Percentiles rank a stretch among this genome's conserved stretches.
Evolutionary conservation across 768 basidiomycete species (phyloP).

Genomic region (Boletus edulis): DNA sequence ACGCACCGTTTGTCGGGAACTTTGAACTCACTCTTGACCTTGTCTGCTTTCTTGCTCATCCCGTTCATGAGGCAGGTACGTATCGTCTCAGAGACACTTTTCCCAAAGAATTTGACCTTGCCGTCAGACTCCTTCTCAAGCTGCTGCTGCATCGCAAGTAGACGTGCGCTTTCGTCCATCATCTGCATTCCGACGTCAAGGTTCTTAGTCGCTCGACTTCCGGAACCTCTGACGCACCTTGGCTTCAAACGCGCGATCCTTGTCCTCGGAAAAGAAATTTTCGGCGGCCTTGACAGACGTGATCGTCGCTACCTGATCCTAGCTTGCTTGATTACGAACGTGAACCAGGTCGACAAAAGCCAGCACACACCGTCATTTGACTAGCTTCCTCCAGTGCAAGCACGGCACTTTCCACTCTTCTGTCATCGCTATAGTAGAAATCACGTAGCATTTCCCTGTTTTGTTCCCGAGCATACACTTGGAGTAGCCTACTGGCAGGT

Average conservation of each 20-base stretch:
- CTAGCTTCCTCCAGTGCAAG: slow-evolving; percentile 82
- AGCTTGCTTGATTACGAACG: slow-evolving; percentile 2
- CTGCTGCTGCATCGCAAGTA: slow-evolving; percentile 81
- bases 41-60: slow-evolving; percentile 86
- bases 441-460: slow-evolving; percentile 90
- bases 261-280: slow-evolving; percentile 94
- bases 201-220: fast-evolving
- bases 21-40: slow-evolving; percentile 84
- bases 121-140: slow-evolving; percentile 84
- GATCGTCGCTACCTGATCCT: slow-evolving; percentile 77
- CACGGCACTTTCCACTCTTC: slow-evolving; percentile 90
- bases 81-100: slow-evolving; percentile 87
- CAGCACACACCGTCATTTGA: slow-evolving; percentile 51
- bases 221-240: slow-evolving; percentile 51
- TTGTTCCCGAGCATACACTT: slow-evolving; percentile 89
- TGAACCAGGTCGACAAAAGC: background rate
- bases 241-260: slow-evolving; percentile 86
- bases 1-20: slow-evolving; percentile 90
- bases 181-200: slow-evolving; percentile 51
- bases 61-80: slow-evolving; percentile 72
- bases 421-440: slow-evolving; percentile 97
- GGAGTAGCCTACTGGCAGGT: slow-evolving; percentile 75
- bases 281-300: slow-evolving; percentile 76
- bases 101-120: slow-evolving; percentile 76
- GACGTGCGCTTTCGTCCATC: slow-evolving; percentile 79